phyloP scores from a whole-genome alignment of 257 asterid genomes.

The Ajuga chamaepitys region DNA sequence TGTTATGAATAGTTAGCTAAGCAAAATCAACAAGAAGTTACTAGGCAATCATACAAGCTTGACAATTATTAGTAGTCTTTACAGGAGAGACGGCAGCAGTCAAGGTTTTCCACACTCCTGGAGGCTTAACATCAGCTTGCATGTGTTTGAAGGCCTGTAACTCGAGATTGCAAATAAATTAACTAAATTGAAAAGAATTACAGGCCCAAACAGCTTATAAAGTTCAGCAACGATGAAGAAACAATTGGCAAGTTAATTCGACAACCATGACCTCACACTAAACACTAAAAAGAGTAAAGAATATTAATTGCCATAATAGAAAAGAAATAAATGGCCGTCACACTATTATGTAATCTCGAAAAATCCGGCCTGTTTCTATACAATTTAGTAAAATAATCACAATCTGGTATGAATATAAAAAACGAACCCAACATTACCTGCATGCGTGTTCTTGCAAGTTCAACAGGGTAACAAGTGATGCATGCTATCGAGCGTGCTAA shows the following conservation, averaged over 20 bases:
- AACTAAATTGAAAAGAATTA: background rate
- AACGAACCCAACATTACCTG: conserved; percentile 41
- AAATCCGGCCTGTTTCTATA: background rate
- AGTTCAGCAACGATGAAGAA: background rate
- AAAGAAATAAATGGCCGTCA: too few relatives aligned
- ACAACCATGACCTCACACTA: too few relatives aligned
- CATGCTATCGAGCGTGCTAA: conserved; percentile 87
- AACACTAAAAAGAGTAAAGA: background rate
- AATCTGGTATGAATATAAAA: background rate
- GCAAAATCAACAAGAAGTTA: background rate
- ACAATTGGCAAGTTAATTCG: too few relatives aligned
- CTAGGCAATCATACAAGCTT: conserved; percentile 37
- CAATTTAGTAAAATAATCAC: background rate
- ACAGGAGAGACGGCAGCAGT: conserved; percentile 44
- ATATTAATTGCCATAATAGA: too few relatives aligned
- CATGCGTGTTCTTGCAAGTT: conserved; percentile 93
- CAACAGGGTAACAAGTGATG: conserved; percentile 78
- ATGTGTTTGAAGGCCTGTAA: conserved; percentile 63
- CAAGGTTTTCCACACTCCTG: conserved; percentile 79
- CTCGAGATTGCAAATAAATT: background rate
- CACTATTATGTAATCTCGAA: background rate
- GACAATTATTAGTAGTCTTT: conserved; percentile 34
- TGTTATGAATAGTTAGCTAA: background rate
- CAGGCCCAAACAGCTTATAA: too few relatives aligned
- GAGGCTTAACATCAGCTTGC: conserved; percentile 52